Evolutionary conservation across 208 protist genomes (phyloP).

Genomic region (Leishmania mexicana): DNA sequence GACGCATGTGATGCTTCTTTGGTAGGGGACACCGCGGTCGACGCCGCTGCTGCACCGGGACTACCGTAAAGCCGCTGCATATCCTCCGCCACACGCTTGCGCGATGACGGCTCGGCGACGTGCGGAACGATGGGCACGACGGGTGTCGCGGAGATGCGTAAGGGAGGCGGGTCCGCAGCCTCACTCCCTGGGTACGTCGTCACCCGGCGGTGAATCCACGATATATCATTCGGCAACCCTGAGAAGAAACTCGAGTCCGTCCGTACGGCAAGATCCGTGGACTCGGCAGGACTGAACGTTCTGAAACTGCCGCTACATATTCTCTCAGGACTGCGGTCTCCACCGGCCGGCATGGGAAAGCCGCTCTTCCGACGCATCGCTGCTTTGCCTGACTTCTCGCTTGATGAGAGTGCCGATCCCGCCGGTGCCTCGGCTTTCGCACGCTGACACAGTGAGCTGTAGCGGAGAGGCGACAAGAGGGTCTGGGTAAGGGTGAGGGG

Average conservation of each 20-base stretch:
- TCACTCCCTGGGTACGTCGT: background rate
- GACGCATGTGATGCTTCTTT: background rate
- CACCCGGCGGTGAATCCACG: background rate
- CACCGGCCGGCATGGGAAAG: background rate
- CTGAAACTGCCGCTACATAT: background rate
- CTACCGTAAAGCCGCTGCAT: conserved; percentile 30
- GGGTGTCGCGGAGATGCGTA: conserved; percentile 44
- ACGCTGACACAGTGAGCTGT: conserved; percentile 21
- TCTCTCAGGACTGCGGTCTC: background rate
- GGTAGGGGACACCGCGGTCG: background rate
- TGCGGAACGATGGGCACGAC: conserved; percentile 61
- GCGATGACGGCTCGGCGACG: conserved; percentile 31
- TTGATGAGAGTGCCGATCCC: background rate
- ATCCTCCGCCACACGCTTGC: conserved; percentile 31
- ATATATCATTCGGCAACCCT: background rate
- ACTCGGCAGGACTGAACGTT: background rate
- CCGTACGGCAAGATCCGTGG: background rate
- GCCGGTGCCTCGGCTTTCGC: conserved; percentile 2
- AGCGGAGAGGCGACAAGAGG: conserved; percentile 24
- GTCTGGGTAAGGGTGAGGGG: conserved; percentile 26
- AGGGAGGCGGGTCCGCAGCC: background rate
- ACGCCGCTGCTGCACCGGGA: conserved; percentile 3
- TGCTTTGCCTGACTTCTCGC: too few relatives aligned
- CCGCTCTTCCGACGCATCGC: background rate
- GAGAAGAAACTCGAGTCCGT: background rate